Conservation (phyloP, 148 eudicot genomes). For the Pharnaceum exiguum region DNA sequence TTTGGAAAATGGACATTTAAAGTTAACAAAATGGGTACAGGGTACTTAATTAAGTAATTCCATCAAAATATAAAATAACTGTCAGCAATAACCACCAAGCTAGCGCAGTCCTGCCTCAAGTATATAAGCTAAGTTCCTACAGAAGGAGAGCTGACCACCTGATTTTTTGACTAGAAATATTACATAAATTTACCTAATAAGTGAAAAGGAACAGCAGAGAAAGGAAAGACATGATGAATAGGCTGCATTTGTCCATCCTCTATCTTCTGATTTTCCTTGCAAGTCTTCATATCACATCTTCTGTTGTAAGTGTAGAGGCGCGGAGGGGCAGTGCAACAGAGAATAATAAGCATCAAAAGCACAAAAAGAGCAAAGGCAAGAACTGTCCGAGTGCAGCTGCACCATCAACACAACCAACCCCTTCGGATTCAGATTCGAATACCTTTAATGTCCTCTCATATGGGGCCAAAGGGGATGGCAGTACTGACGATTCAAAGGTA, state of each 20-base stretch:
- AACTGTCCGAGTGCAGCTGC: slow-evolving; percentile 12
- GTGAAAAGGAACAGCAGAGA: neutral
- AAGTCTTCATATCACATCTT: slow-evolving; percentile 20
- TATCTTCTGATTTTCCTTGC: slow-evolving; percentile 15
- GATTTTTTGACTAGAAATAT: neutral
- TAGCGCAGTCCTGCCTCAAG: neutral
- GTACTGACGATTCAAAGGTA: slow-evolving; percentile 75
- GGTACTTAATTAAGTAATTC: slow-evolving; percentile 1
- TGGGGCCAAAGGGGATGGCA: slow-evolving; percentile 74
- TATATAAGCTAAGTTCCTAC: neutral
- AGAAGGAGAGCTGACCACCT: neutral
- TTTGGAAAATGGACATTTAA: too few relatives aligned
- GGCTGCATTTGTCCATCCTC: slow-evolving; percentile 16
- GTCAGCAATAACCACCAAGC: slow-evolving; percentile 21
- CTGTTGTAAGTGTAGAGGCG: slow-evolving; percentile 31
- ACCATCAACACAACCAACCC: slow-evolving; percentile 13
- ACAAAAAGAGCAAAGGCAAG: slow-evolving; percentile 21
- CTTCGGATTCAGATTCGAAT: slow-evolving; percentile 12
- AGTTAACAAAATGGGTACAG: too few relatives aligned
- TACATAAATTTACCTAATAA: neutral
- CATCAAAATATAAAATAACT: slow-evolving; percentile 31
- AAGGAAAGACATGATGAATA: slow-evolving; percentile 22
- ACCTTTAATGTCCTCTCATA: slow-evolving; percentile 47
- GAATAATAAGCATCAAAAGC: slow-evolving; percentile 27
- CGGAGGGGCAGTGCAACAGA: slow-evolving; percentile 26